Base-by-base conservation (phyloP, 371 early-diverging fungal genomes). In the Zychaea mexicana region DNA sequence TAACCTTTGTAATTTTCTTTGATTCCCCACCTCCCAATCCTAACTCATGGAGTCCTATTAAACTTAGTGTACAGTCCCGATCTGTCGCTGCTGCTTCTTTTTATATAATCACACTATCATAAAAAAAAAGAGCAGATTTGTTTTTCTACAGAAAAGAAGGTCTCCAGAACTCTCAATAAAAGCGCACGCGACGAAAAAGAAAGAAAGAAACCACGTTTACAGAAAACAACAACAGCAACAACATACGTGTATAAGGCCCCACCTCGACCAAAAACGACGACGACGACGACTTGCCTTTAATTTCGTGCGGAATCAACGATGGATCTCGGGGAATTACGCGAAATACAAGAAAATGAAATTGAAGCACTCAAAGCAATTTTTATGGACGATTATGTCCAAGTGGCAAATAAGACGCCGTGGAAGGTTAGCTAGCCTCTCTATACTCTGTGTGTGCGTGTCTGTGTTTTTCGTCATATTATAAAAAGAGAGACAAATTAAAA, bases 301-400 rank as follows among this genome's bases (percentile, higher is more conserved):
- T 49, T 49, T 49, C 49, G 49, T 13, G n/a, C n/a, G n/a, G 22
- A 52, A 38, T 30, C 22, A 46, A 67, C 60, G 17, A 68, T 79
- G 67, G 81, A 82, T 71, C 74, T 84, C 64, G 80, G 81, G 60
- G 84, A 84, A 71, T 67, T 86, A 31, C 66, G 81, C 60, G 90
- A 91, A 76, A 82, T 88, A 22, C 92, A 92, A 74, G 65, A 82
- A 62, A 88, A 91, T 72, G 92, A 92, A 76, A 78, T 92, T 19
- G 90, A 88, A 68, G 92, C 90, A 45, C 76, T 92, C 17, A 73
- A 83, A 71, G 85, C 86, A 28, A 83, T 83, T 30, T 87, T 84
- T 67, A 90, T 90, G 90, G 91, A 91, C 12, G 92, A 92, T 67
- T 92, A 82, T 57, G 73, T 77, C 53, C 76, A 81, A 42, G 84